phyloP scores from a whole-genome alignment of 2,329 filamentous ascomycete genomes.

The Curvularia eragrostidis region DNA sequence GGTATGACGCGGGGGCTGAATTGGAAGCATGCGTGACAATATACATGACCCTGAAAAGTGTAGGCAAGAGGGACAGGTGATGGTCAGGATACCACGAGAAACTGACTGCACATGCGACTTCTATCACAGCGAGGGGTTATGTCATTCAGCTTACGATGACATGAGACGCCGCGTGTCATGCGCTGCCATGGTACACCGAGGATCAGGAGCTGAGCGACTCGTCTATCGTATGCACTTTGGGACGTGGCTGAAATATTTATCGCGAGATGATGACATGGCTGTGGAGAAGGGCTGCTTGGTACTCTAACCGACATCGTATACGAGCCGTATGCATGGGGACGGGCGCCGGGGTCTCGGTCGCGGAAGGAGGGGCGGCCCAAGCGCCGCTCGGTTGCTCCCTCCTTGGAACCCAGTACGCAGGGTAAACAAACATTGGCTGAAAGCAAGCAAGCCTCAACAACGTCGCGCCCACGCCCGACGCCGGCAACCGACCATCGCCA shows the following conservation, averaged over 20 bases:
- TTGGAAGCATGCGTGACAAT: slow-evolving; percentile 2
- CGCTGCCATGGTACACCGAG: neutral
- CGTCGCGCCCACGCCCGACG: slow-evolving; percentile 16
- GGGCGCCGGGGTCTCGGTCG: neutral
- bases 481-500: slow-evolving; percentile 39
- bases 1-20: slow-evolving; percentile 2
- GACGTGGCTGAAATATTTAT: slow-evolving; percentile 1
- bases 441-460: slow-evolving; percentile 2
- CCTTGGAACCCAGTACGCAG: slow-evolving; percentile 8
- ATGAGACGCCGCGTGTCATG: neutral
- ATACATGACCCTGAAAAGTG: neutral
- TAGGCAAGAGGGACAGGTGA: neutral
- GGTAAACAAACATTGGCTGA: slow-evolving; percentile 25
- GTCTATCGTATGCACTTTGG: neutral
- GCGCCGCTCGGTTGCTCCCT: slow-evolving; percentile 15
- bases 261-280: neutral
- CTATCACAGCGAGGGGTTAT: neutral
- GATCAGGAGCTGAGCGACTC: neutral
- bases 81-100: neutral
- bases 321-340: neutral
- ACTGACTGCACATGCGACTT: neutral
- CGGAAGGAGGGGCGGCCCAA: slow-evolving; percentile 5
- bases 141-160: neutral
- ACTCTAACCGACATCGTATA: neutral
- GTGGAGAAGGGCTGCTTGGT: slow-evolving; percentile 1